Percentiles rank a stretch among this genome's conserved stretches.
These are phyloP conservation scores for Coemansia sp. DNA, from an alignment of 192 early-diverging fungal genomes.

Conservation along the genomic window DNA sequence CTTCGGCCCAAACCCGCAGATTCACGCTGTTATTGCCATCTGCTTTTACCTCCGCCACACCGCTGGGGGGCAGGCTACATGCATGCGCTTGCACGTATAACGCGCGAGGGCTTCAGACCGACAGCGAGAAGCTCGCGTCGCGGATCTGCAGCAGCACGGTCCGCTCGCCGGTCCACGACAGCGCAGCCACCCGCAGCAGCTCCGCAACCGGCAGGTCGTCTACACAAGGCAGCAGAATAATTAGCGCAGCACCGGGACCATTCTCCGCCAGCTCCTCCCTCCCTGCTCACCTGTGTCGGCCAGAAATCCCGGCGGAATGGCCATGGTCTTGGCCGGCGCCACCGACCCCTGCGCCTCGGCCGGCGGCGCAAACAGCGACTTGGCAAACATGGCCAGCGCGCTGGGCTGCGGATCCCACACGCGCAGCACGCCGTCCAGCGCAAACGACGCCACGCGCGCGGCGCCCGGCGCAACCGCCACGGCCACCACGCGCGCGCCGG, in stretches of 20 bases:
- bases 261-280: not conserved
- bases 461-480: slow-evolving; percentile 47
- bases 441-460: slow-evolving; percentile 48
- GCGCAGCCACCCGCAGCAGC: slow-evolving; percentile 13
- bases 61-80: too few species aligned
- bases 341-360: slow-evolving; percentile 24
- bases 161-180: slow-evolving; percentile 40
- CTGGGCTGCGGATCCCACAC: slow-evolving; percentile 50
- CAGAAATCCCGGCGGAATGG: slow-evolving; percentile 34
- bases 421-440: slow-evolving; percentile 32
- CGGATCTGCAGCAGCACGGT: slow-evolving; percentile 36
- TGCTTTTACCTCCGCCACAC: too few species aligned
- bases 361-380: slow-evolving; percentile 37
- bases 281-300: slow-evolving; percentile 20
- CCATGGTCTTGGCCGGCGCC: slow-evolving; percentile 33
- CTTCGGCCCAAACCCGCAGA: too few species aligned
- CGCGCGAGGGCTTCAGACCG: slow-evolving; percentile 5
- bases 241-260: not conserved
- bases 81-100: not conserved
- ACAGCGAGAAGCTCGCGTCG: slow-evolving; percentile 45
- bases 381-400: slow-evolving; percentile 45
- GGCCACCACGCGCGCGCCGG: slow-evolving; percentile 21
- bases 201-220: not conserved
- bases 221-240: not conserved
- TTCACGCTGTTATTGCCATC: too few species aligned